Evolutionary conservation across 148 eudicot species (phyloP).

Genomic region (Chenopodium formosanum): DNA sequence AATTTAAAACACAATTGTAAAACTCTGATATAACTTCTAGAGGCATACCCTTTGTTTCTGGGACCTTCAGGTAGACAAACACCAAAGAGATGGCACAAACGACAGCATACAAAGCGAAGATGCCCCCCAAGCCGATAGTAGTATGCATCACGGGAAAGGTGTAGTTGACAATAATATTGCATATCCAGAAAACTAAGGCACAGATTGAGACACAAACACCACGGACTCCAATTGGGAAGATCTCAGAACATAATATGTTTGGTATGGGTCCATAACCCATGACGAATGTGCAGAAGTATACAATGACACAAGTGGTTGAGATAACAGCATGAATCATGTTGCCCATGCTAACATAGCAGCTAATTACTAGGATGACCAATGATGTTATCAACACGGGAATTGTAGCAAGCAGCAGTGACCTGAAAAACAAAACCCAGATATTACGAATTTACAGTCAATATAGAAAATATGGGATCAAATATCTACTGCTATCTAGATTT

Average conservation of each 20-base stretch:
- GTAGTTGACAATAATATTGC: conserved; percentile 79
- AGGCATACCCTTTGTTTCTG: conserved; percentile 93
- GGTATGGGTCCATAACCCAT: conserved; percentile 91
- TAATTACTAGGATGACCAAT: conserved; percentile 51
- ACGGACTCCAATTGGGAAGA: conserved; percentile 91
- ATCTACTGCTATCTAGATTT: too few relatives aligned
- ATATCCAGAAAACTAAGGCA: conserved; percentile 66
- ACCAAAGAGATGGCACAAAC: conserved; percentile 66
- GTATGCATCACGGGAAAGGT: conserved; percentile 65
- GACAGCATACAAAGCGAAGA: conserved; percentile 65
- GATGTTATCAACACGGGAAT: conserved; percentile 64
- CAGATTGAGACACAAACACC: conserved; percentile 90
- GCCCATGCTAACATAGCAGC: conserved; percentile 41
- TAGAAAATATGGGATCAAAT: not conserved
- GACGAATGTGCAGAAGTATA: conserved; percentile 82
- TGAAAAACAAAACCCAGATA: conserved; percentile 25
- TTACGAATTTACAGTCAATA: not conserved
- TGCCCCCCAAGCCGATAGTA: conserved; percentile 65
- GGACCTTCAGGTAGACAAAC: conserved; percentile 80
- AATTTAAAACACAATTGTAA: conserved; percentile 53
- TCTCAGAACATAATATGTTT: conserved; percentile 84
- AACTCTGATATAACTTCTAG: conserved; percentile 86
- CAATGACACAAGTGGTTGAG: conserved; percentile 67
- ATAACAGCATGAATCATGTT: conserved; percentile 51
- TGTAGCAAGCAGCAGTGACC: conserved; percentile 70